phyloP scores from a whole-genome alignment of 306 rosid species.

The Castanea mollissima region DNA sequence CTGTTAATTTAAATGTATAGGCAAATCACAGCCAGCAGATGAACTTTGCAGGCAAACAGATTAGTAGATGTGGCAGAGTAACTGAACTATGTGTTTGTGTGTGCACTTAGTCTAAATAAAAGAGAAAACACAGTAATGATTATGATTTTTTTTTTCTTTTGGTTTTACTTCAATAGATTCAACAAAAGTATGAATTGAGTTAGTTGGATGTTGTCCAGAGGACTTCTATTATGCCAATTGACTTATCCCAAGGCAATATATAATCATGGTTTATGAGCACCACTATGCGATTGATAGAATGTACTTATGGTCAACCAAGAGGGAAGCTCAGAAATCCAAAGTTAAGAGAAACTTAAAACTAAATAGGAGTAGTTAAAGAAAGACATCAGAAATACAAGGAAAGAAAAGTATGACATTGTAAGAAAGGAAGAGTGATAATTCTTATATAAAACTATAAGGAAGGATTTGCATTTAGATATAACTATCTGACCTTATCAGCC shows the following conservation, averaged over 20 bases:
- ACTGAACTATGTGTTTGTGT: background rate
- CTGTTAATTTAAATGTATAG: background rate
- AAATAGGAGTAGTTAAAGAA: background rate
- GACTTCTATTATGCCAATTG: background rate
- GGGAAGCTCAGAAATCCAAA: background rate
- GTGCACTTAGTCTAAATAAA: background rate
- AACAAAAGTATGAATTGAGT: background rate
- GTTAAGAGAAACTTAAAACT: background rate
- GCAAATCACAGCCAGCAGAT: background rate
- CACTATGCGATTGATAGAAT: background rate
- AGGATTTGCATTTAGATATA: slow-evolving; percentile 9
- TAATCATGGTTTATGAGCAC: background rate
- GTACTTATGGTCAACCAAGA: background rate
- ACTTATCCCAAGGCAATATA: background rate
- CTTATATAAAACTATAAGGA: background rate
- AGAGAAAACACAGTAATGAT: background rate
- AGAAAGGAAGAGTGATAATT: background rate
- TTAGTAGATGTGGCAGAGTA: background rate
- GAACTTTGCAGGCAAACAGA: background rate
- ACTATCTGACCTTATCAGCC: slow-evolving; percentile 77
- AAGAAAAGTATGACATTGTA: background rate
- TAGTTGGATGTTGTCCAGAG: background rate
- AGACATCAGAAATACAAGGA: background rate
- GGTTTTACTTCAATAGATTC: background rate
- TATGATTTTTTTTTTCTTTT: background rate